phyloP scores from a whole-genome alignment of 768 basidiomycete species.

The Suillus sp. region DNA sequence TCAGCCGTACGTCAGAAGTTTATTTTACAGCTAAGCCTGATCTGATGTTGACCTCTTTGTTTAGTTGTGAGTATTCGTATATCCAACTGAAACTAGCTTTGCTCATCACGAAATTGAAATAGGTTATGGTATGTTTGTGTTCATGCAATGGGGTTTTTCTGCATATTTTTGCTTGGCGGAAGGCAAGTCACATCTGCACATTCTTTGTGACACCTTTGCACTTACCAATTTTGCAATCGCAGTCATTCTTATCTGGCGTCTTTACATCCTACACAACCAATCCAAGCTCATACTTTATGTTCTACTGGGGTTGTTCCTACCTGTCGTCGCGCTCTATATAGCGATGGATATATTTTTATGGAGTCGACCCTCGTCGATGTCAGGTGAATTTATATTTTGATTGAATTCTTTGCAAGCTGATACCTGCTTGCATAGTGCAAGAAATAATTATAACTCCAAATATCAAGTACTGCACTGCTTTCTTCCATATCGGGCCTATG shows the following conservation, averaged over 20 bases:
- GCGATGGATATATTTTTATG: not conserved
- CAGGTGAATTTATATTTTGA: not conserved
- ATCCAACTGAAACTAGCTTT: not conserved
- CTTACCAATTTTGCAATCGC: not conserved
- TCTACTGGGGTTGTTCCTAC: not conserved
- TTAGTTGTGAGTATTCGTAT: not conserved
- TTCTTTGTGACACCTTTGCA: too few species aligned
- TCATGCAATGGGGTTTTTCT: not conserved
- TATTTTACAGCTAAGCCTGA: not conserved
- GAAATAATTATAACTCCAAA: not conserved
- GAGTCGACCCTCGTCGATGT: not conserved
- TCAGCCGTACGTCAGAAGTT: not conserved
- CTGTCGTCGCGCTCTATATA: not conserved
- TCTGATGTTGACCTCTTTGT: not conserved
- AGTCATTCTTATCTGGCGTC: constrained; percentile 5
- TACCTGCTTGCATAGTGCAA: not conserved
- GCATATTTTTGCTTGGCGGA: not conserved
- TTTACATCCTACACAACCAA: not conserved
- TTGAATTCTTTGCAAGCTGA: not conserved
- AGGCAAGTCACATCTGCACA: not conserved
- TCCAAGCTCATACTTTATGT: not conserved
- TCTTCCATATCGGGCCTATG: not conserved
- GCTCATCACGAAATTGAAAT: not conserved
- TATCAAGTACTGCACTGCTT: not conserved
- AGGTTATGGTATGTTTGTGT: not conserved